Evolutionary conservation across 345 rosid genomes (phyloP), one percentile per base, ranked within the genome.

Genomic region (Eutrema japonicum): DNA sequence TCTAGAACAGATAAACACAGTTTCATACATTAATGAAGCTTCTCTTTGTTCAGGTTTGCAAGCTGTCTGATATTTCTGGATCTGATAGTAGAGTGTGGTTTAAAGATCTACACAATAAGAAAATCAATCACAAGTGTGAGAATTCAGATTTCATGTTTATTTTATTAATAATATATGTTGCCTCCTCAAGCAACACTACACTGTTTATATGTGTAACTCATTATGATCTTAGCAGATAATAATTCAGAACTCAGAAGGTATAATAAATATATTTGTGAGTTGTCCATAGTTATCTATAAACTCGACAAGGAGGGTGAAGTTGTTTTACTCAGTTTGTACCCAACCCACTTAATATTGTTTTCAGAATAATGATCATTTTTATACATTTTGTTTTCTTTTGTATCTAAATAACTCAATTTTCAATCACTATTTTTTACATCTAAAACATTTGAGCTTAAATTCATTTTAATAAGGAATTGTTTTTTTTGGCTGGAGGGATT

Each of bases 21-120:
- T 60, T 66, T 66, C 49, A 60, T 46, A 51, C 46, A 58, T 58
- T 68, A 75, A 75, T 75, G 78, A 74, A 67, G 78, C 58, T 47
- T 65, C 26, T 54, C 40, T 73, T 64, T 29, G 45, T 18, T 66
- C 45, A 40, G 37, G 37, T 53, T 52, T 75, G 70, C 75, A 69
- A 76, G 75, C 58, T 61, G 64, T 69, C 69, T 53, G 43, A 53
- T 62, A 54, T 56, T 16, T 48, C 48, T 46, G 61, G 76, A 70
- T 54, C 75, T 70, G 51, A 68, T 54, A 40, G 55, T 37, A 14
- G 18, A 46, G 58, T 62, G 30, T 63, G 7, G 71, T 48, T 63
- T 63, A 55, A 63, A 61, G 52, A 76, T 69, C 50, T 54, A 37
- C 9, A 57, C 29, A 57, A 48, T 38, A 65, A 47, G 33, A 66